Evolutionary conservation across 306 rosid genomes (phyloP).

Genomic region (Alnus glutinosa): DNA sequence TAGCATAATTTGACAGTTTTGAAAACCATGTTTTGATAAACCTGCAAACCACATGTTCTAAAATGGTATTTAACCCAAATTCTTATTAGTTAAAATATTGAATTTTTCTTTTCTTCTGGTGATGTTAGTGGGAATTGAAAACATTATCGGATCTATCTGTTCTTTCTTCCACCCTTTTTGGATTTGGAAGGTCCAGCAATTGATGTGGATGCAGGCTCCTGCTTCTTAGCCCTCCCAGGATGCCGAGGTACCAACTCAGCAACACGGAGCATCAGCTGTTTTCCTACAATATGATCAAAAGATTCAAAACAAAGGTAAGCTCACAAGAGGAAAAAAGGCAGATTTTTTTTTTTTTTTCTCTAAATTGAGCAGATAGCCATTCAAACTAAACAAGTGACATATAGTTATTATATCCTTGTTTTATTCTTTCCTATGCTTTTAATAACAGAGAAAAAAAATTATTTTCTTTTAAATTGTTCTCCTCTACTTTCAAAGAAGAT

Average conservation of each 20-base stretch:
- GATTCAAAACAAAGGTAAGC: background rate
- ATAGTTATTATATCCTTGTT: background rate
- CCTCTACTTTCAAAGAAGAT: background rate
- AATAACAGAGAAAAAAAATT: background rate
- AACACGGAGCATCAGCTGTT: conserved; percentile 61
- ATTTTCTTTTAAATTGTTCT: background rate
- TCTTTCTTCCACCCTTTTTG: conserved; percentile 73
- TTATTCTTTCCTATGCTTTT: background rate
- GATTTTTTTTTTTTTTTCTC: background rate
- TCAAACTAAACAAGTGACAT: too few relatives aligned
- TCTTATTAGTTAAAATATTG: background rate
- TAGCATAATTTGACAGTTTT: too few relatives aligned
- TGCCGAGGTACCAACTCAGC: conserved; percentile 90
- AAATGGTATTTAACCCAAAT: background rate
- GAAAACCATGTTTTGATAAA: too few relatives aligned
- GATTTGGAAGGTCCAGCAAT: conserved; percentile 73
- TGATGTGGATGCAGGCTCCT: conserved; percentile 58
- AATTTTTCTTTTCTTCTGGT: too few relatives aligned
- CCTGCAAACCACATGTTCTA: too few relatives aligned
- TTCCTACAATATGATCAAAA: conserved; percentile 50
- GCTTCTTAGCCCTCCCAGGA: conserved; percentile 85
- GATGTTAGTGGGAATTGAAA: too few relatives aligned
- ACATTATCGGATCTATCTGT: conserved; percentile 42
- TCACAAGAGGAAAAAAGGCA: background rate
- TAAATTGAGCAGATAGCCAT: too few relatives aligned